Conservation (phyloP, 352 stramenopile genomes). For the Pythium apleroticum region DNA sequence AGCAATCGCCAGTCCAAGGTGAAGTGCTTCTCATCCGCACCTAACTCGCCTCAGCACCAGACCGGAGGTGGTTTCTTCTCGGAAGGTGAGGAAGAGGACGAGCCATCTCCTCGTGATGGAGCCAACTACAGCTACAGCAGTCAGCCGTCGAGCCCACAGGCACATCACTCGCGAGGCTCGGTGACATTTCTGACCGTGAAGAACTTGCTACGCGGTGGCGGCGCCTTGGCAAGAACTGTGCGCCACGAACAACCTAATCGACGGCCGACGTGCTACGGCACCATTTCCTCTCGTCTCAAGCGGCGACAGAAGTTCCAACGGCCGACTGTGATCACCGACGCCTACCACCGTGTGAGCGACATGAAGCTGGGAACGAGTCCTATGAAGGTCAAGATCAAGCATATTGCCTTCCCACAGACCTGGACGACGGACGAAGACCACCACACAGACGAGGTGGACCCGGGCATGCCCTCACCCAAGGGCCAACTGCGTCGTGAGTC, state of each 20-base stretch:
- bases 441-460: slow-evolving; percentile 34
- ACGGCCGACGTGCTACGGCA: slow-evolving; percentile 51
- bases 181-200: slow-evolving; percentile 63
- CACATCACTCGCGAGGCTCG: slow-evolving; percentile 37
- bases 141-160: slow-evolving; percentile 15
- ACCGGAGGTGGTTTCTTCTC: slow-evolving; percentile 1
- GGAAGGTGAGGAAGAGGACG: background rate
- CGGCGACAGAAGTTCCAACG: slow-evolving; percentile 60
- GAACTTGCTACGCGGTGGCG: slow-evolving; percentile 56
- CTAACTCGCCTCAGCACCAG: slow-evolving; percentile 6
- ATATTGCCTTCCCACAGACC: slow-evolving; percentile 47
- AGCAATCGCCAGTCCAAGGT: slow-evolving; percentile 13
- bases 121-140: slow-evolving; percentile 3
- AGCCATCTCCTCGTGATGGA: background rate
- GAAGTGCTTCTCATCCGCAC: slow-evolving; percentile 14
- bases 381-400: slow-evolving; percentile 42
- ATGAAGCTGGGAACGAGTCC: slow-evolving; percentile 73
- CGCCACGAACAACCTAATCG: slow-evolving; percentile 32
- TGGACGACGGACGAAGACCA: slow-evolving; percentile 18
- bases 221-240: slow-evolving; percentile 39
- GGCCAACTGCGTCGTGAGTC: slow-evolving; percentile 49
- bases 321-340: slow-evolving; percentile 65
- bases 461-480: slow-evolving; percentile 55
- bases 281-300: slow-evolving; percentile 64
- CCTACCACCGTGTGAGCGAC: slow-evolving; percentile 63